Evolutionary conservation across 2,329 filamentous ascomycete species (phyloP).

Genomic region (Sclerotinia nivalis): DNA sequence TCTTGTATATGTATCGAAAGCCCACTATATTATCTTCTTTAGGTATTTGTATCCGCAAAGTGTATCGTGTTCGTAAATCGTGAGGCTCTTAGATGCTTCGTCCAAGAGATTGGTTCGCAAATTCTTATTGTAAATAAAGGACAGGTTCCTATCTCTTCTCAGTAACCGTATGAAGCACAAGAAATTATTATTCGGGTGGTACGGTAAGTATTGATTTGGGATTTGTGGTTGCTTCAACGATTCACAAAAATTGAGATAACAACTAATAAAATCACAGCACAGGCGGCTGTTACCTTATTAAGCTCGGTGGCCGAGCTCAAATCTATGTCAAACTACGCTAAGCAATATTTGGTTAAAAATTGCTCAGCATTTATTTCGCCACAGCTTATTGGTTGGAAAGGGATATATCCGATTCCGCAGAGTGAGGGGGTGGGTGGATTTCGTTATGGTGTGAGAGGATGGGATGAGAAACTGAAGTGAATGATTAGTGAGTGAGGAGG

Average conservation of each 20-base stretch:
- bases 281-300: constrained; percentile 2
- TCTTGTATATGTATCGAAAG: constrained; percentile 30
- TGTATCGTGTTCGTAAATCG: constrained; percentile 7
- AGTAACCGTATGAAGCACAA: neutral
- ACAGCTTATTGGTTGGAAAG: neutral
- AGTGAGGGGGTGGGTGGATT: neutral
- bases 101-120: neutral
- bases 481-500: neutral
- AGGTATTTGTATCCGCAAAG: neutral
- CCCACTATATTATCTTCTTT: neutral
- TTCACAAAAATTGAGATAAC: constrained; percentile 12
- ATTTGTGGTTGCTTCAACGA: neutral
- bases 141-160: neutral
- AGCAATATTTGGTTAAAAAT: neutral
- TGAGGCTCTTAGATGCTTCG: neutral
- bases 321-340: neutral
- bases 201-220: neutral
- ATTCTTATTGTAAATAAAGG: neutral
- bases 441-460: neutral
- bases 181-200: neutral
- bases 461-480: neutral
- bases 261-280: constrained; percentile 1
- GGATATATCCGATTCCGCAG: neutral
- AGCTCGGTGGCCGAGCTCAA: constrained; percentile 3
- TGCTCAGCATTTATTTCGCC: constrained; percentile 10